These are phyloP conservation scores for Avena eriantha DNA, from an alignment of 176 grass and related monocot species.

Conservation along the genomic window DNA sequence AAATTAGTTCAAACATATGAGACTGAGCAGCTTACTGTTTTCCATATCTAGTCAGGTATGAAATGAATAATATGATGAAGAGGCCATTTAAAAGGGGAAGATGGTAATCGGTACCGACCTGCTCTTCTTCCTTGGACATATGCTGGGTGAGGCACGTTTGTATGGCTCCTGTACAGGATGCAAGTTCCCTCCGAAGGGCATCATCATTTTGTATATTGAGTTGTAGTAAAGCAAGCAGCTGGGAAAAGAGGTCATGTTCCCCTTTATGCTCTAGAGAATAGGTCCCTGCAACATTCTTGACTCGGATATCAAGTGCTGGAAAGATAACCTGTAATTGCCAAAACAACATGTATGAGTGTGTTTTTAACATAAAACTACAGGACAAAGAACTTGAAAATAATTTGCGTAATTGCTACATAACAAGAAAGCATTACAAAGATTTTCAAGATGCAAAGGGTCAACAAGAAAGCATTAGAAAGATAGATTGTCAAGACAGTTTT, in stretches of 20 bases:
- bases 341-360: conserved; percentile 27
- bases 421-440: conserved; percentile 15
- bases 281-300: conserved; percentile 91
- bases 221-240: conserved; percentile 67
- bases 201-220: conserved; percentile 74
- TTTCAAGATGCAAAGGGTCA: neutral
- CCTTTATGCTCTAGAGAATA: conserved; percentile 98
- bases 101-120: conserved; percentile 47
- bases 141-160: conserved; percentile 90
- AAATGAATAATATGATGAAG: conserved; percentile 16
- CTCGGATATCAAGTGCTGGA: conserved; percentile 93
- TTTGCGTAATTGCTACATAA: neutral
- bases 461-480: conserved; percentile 22
- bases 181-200: conserved; percentile 81
- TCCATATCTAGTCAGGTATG: neutral
- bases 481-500: neutral
- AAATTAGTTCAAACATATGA: conserved; percentile 32
- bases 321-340: conserved; percentile 82
- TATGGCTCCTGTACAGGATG: conserved; percentile 90
- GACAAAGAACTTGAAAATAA: neutral
- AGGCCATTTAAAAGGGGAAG: conserved; percentile 27
- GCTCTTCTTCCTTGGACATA: conserved; percentile 99
- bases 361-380: conserved; percentile 17
- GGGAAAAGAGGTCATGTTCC: conserved; percentile 75
- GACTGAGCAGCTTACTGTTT: conserved; percentile 4